Evolutionary conservation across 306 rosid genomes (phyloP).

Genomic region (Rubus parviflorus): DNA sequence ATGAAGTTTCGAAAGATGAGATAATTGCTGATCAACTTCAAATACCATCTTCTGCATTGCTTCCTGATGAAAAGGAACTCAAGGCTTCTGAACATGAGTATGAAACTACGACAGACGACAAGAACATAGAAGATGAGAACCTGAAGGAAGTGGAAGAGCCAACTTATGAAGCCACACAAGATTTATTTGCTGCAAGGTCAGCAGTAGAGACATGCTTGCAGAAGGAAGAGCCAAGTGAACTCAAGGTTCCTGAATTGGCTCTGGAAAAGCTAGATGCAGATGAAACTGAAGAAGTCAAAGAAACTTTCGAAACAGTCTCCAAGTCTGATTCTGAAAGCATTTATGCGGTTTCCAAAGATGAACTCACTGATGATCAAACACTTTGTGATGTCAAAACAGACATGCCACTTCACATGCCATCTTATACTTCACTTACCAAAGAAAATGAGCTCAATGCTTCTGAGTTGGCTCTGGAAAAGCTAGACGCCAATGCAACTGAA

Average conservation of each 20-base stretch:
- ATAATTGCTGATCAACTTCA: not conserved
- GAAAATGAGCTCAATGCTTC: not conserved
- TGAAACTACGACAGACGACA: slow-evolving; percentile 13
- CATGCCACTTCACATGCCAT: slow-evolving; percentile 20
- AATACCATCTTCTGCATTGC: slow-evolving; percentile 11
- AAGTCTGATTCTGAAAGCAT: not conserved
- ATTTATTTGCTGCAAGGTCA: slow-evolving; percentile 7
- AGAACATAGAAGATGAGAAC: slow-evolving; percentile 10
- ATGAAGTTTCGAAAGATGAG: not conserved
- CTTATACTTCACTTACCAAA: not conserved
- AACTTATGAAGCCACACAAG: not conserved
- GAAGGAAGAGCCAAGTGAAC: slow-evolving; percentile 17
- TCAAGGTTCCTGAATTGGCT: not conserved
- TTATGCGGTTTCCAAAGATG: slow-evolving; percentile 8
- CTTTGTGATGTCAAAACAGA: not conserved
- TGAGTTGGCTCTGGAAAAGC: slow-evolving; percentile 1
- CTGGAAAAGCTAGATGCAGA: slow-evolving; percentile 13
- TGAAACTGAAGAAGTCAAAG: slow-evolving; percentile 21
- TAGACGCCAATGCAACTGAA: not conserved
- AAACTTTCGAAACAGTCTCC: slow-evolving; percentile 5
- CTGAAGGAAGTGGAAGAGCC: slow-evolving; percentile 12
- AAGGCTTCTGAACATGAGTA: slow-evolving; percentile 17
- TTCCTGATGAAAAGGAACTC: slow-evolving; percentile 1
- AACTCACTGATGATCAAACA: slow-evolving; percentile 10
- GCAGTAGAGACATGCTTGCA: slow-evolving; percentile 14